A percentile compares a stretch with the other conserved stretches of the same genome.
phyloP scores from a whole-genome alignment of 495 filamentous ascomycete species.

The Aspergillus funiculosus region DNA sequence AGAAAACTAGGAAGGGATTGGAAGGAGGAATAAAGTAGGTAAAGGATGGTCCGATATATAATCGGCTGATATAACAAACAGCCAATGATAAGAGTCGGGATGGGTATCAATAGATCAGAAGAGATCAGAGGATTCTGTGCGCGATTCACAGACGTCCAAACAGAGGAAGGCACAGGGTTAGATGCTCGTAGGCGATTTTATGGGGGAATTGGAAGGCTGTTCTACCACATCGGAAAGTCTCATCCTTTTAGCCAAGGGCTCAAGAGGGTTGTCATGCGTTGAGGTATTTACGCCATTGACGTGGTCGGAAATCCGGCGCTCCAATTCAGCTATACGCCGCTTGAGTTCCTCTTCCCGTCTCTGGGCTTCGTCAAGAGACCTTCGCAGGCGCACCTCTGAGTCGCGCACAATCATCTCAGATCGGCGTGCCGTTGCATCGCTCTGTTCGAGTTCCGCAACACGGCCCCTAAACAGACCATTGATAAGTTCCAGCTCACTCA shows the following conservation, averaged over 20 bases:
- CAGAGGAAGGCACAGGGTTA: slow-evolving; percentile 14
- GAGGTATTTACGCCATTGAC: slow-evolving; percentile 12
- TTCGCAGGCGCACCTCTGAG: slow-evolving; percentile 56
- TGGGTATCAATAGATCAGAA: slow-evolving; percentile 44
- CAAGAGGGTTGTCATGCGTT: slow-evolving; percentile 28
- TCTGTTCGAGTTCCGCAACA: slow-evolving; percentile 78
- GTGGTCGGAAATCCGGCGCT: slow-evolving; percentile 52
- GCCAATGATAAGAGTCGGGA: slow-evolving; percentile 35
- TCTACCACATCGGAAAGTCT: slow-evolving; percentile 42
- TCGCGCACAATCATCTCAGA: slow-evolving; percentile 52
- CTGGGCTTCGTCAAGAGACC: slow-evolving; percentile 67
- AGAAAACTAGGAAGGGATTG: not conserved
- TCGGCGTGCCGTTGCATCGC: slow-evolving; percentile 60
- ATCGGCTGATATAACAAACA: slow-evolving; percentile 30
- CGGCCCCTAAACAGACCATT: slow-evolving; percentile 90
- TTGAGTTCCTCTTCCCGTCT: slow-evolving; percentile 78
- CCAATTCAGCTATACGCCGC: slow-evolving; percentile 71
- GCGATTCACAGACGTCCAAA: slow-evolving; percentile 3
- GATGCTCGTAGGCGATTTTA: slow-evolving; percentile 39
- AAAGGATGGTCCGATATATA: slow-evolving; percentile 15
- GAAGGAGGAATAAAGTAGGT: slow-evolving; percentile 6
- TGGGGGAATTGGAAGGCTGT: slow-evolving; percentile 32
- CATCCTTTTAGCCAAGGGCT: slow-evolving; percentile 44
- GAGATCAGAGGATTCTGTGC: slow-evolving; percentile 28
- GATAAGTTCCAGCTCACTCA: slow-evolving; percentile 91